phyloP scores from a whole-genome alignment of 2,329 filamentous ascomycete genomes.

The Colletotrichum sp. region DNA sequence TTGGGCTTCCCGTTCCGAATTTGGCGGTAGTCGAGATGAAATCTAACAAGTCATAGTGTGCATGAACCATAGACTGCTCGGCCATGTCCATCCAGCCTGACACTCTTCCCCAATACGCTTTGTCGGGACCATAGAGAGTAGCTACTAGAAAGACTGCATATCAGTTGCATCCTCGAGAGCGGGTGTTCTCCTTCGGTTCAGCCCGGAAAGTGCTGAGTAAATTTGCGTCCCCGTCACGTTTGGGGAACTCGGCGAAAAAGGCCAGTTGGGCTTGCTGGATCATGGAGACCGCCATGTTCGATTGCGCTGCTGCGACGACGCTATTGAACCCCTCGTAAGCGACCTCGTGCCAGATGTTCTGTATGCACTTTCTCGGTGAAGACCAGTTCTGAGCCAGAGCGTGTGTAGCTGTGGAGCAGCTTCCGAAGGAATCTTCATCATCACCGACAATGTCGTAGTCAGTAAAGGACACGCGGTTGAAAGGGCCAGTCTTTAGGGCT shows the following conservation, averaged over 20 bases:
- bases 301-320: neutral
- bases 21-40: neutral
- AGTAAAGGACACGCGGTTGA: neutral
- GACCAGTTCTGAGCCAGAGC: neutral
- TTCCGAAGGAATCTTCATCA: neutral
- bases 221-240: neutral
- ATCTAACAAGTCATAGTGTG: neutral
- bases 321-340: neutral
- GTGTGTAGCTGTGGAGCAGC: neutral
- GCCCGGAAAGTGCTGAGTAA: neutral
- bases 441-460: neutral
- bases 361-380: neutral
- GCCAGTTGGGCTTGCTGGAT: neutral
- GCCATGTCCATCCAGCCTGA: neutral
- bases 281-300: neutral
- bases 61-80: neutral
- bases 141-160: neutral
- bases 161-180: neutral
- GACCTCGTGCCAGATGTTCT: neutral
- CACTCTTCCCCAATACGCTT: neutral
- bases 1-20: neutral
- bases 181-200: neutral
- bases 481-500: neutral
- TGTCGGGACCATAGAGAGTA: neutral
- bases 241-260: neutral